Percentiles rank a stretch among this genome's conserved stretches.
Evolutionary conservation across 1,284 basidiomycete species (phyloP).

Genomic region (Tylopilus sp.): DNA sequence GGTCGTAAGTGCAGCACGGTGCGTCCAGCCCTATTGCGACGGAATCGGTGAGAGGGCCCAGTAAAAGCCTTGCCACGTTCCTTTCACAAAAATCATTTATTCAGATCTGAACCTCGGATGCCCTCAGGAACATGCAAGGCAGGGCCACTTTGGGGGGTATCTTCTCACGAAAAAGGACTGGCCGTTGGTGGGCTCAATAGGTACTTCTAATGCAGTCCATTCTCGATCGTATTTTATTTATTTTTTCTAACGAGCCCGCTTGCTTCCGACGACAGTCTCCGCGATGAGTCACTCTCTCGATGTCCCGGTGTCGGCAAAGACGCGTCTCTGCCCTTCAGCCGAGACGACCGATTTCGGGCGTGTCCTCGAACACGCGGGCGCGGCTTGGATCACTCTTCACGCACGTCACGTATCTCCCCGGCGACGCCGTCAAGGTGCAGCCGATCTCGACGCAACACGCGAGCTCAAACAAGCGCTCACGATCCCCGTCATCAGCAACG

Average conservation of each 20-base stretch:
- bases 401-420: constrained; percentile 65
- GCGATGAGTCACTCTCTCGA: constrained; percentile 53
- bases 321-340: constrained; percentile 47
- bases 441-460: constrained; percentile 57
- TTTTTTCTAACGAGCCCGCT: neutral
- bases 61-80: constrained; percentile 19
- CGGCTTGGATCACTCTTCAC: constrained; percentile 65
- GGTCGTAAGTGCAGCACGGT: constrained; percentile 54
- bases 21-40: constrained; percentile 54
- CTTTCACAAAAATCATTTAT: constrained; percentile 12
- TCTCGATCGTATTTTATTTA: neutral
- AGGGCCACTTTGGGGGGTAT: constrained; percentile 70
- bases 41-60: constrained; percentile 49
- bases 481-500: constrained; percentile 68
- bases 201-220: constrained; percentile 33
- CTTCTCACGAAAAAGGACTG: constrained; percentile 65
- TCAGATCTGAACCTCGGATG: constrained; percentile 59
- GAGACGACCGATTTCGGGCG: constrained; percentile 55
- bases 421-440: constrained; percentile 61
- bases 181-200: constrained; percentile 58
- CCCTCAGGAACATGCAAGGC: constrained; percentile 63
- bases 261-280: constrained; percentile 38
- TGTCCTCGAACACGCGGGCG: constrained; percentile 55
- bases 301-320: constrained; percentile 62
- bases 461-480: constrained; percentile 46